Base-by-base conservation (phyloP, 495 filamentous ascomycete genomes). In the Xylaria venustula region DNA sequence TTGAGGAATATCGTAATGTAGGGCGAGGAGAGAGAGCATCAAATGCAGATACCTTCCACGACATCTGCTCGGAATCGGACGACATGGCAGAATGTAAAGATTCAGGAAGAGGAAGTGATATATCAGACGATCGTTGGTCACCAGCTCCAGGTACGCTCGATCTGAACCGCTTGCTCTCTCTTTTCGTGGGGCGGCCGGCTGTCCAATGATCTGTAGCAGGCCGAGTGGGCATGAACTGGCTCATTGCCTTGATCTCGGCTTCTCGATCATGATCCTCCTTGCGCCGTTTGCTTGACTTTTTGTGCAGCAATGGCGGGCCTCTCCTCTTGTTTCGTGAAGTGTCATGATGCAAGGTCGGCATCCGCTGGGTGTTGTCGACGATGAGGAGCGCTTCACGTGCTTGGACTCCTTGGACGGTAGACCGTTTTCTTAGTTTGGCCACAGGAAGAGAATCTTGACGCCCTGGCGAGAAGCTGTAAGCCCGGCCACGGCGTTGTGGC, bases 211-310 rank as follows among this genome's bases (percentile, higher is more conserved):
- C 80, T 11, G 83, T 77, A 11, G 81, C 79, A 2, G 83, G 77
- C 41, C 88, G 86, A 25, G 81, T 80, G 40, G 88, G 87, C 46
- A 86, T 69, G 22, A 91, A 83, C 28, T 85, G 85, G 42, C 87
- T 88, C 87, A 97, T 88, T n/a, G 89, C 82, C 60, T 86, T 87
- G 64, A 97, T 91, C 74, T 97, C 91, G 54, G 89, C 89, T 71
- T 95, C 92, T 17, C 92, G 82, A 54, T 85, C 79, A 68, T 85
- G 84, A 57, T 95, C 89, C 37, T 88, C 75, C 34, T 86, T 84
- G 54, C 88, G 87, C 56, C 88, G 83, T 75, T 92, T 96, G 78
- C 88, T 94, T 15, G 90, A 87, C 65, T 85, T 89, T 48, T 88
- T 85, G 30, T 86, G 83, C 37, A 85, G 73, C 23, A 88, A 76